Evolutionary conservation across 2,329 filamentous ascomycete species (phyloP).

Genomic region (Drechslera avenae): DNA sequence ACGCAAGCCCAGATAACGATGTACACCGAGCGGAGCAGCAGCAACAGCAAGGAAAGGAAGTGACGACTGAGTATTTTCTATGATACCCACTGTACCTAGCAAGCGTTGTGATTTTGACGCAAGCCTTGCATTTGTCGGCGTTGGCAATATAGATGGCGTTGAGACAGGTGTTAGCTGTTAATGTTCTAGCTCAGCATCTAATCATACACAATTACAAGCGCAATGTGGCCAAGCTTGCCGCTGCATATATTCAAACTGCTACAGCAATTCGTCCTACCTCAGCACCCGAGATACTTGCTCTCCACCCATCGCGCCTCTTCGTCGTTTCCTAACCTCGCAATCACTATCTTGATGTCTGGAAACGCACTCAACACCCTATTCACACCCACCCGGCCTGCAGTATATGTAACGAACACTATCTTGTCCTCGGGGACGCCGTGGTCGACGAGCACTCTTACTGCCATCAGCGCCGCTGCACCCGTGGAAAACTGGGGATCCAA

Average conservation of each 20-base stretch:
- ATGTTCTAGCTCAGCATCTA: slow-evolving; percentile 5
- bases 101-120: slow-evolving; percentile 13
- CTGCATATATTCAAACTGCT: not conserved
- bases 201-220: slow-evolving; percentile 5
- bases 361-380: slow-evolving; percentile 88
- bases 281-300: slow-evolving; percentile 88
- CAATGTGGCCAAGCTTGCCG: not conserved
- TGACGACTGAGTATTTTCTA: slow-evolving; percentile 70
- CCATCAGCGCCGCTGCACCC: slow-evolving; percentile 86
- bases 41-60: slow-evolving; percentile 73
- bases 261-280: slow-evolving; percentile 7
- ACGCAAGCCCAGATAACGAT: slow-evolving; percentile 95
- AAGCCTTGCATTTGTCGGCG: slow-evolving; percentile 20
- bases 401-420: slow-evolving; percentile 93
- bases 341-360: slow-evolving; percentile 82
- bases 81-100: slow-evolving; percentile 53
- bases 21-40: slow-evolving; percentile 81
- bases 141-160: slow-evolving; percentile 19
- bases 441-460: slow-evolving; percentile 92
- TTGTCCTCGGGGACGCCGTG: slow-evolving; percentile 83
- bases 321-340: slow-evolving; percentile 80
- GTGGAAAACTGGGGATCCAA: slow-evolving; percentile 94
- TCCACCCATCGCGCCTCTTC: slow-evolving; percentile 90
- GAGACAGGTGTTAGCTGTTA: slow-evolving; percentile 12
- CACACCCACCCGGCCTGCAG: slow-evolving; percentile 81